Evolutionary conservation across 768 basidiomycete species (phyloP).

Genomic region (Fibroporia radiculosa): DNA sequence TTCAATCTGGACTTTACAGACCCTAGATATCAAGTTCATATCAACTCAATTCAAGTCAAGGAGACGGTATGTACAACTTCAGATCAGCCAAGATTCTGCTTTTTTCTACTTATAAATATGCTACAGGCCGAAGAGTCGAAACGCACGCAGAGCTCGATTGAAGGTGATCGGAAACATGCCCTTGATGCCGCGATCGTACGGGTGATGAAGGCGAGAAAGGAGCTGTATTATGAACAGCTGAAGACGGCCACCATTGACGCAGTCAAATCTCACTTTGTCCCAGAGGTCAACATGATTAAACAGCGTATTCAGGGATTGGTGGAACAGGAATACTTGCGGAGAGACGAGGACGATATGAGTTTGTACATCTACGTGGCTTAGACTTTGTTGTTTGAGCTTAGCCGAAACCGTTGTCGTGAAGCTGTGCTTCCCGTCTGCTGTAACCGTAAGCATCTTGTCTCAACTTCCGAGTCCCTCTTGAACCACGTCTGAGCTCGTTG

Average conservation of each 20-base stretch:
- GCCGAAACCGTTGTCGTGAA: no score
- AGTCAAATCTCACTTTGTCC: constrained; percentile 82
- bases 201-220: constrained; percentile 91
- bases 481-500: no score
- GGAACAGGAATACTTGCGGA: constrained; percentile 78
- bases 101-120: neutral
- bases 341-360: constrained; percentile 66
- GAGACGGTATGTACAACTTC: constrained; percentile 50
- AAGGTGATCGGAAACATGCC: constrained; percentile 77
- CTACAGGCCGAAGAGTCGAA: constrained; percentile 79
- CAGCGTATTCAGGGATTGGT: constrained; percentile 74
- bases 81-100: neutral
- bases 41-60: constrained; percentile 94
- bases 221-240: constrained; percentile 70
- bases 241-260: constrained; percentile 80
- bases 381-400: no score
- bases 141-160: constrained; percentile 76
- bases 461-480: no score
- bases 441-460: no score
- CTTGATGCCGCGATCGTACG: constrained; percentile 95
- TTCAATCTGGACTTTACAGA: constrained; percentile 84
- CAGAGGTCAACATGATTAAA: constrained; percentile 82
- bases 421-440: no score
- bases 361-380: constrained; percentile 77
- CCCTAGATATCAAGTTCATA: constrained; percentile 71